Percentiles rank a stretch among this genome's conserved stretches.
phyloP scores from a whole-genome alignment of 1,284 basidiomycete species.

The Coniferiporia weirii region DNA sequence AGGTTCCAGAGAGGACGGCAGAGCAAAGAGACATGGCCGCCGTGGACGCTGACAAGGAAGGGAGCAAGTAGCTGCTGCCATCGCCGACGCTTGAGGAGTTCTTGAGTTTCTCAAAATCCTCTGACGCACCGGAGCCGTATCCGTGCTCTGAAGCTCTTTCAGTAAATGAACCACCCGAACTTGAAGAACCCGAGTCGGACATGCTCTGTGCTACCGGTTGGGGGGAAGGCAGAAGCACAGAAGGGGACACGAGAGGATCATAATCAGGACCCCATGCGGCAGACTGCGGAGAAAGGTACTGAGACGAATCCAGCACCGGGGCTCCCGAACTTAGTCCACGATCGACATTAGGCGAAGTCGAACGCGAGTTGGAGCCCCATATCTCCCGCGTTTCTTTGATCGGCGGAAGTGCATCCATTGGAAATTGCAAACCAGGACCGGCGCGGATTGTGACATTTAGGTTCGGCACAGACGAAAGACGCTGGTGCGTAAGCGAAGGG shows the following conservation, averaged over 20 bases:
- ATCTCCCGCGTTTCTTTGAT: neutral
- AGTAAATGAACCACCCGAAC: no score
- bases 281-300: no score
- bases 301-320: no score
- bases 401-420: neutral
- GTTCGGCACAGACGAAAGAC: neutral
- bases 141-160: no score
- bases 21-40: neutral
- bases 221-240: no score
- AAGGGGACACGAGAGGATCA: no score
- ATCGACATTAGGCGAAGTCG: neutral
- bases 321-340: no score
- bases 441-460: neutral
- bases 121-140: no score
- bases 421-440: neutral
- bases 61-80: neutral
- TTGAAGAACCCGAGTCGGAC: no score
- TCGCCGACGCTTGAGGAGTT: neutral
- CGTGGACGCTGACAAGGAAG: neutral
- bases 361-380: neutral
- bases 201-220: no score
- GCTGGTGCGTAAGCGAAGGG: neutral
- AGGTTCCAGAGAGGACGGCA: neutral
- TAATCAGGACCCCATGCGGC: no score
- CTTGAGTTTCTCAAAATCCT: neutral